phyloP scores from a whole-genome alignment of 2,329 filamentous ascomycete species.

The Talaromyces rugulosus region DNA sequence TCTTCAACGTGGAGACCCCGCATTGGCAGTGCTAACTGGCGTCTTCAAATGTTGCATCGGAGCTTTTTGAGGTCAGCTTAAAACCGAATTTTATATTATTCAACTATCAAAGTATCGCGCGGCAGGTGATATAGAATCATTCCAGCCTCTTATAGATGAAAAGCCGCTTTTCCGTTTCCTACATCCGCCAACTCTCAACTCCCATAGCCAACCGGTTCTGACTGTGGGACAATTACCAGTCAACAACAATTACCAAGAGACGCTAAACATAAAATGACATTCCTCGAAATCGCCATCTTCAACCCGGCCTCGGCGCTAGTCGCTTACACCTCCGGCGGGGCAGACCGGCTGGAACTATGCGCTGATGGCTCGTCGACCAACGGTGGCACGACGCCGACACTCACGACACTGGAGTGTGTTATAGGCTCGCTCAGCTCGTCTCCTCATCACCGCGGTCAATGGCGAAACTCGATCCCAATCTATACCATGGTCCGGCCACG shows the following conservation, averaged over 20 bases:
- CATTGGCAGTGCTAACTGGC: background rate
- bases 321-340: conserved; percentile 38
- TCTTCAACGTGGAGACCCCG: background rate
- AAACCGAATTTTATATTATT: background rate
- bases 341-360: conserved; percentile 47
- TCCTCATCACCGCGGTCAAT: conserved; percentile 17
- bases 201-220: no score
- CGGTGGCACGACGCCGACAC: conserved; percentile 41
- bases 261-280: background rate
- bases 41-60: background rate
- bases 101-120: background rate
- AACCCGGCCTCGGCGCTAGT: conserved; percentile 39
- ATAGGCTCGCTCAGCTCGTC: conserved; percentile 17
- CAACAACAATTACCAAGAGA: background rate
- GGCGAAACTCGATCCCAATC: conserved; percentile 34
- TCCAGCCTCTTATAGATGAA: background rate
- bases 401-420: conserved; percentile 20
- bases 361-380: conserved; percentile 39
- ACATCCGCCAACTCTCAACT: background rate
- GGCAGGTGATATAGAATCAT: background rate
- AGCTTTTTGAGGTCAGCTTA: background rate
- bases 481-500: conserved; percentile 54
- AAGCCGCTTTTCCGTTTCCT: background rate
- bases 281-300: conserved; percentile 48
- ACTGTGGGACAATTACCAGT: background rate